Conservation (phyloP, 2,329 filamentous ascomycete genomes). For the Nigrospora osmanthi region DNA sequence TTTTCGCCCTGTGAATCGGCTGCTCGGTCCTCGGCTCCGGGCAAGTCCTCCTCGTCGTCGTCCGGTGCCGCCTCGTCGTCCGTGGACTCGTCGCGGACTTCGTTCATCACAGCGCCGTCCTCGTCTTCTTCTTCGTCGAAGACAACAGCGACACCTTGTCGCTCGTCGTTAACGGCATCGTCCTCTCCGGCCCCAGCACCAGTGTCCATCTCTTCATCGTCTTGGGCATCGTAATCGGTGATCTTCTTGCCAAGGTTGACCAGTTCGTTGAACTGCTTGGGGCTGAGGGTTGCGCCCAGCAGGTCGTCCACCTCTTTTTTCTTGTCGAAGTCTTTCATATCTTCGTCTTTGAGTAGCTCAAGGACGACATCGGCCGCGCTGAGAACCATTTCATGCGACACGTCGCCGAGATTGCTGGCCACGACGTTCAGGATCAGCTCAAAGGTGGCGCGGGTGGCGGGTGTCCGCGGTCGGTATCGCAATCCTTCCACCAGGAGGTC, state of each 20-base stretch:
- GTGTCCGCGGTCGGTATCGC: slow-evolving; percentile 83
- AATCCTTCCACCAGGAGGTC: slow-evolving; percentile 88
- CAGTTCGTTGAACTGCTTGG: slow-evolving; percentile 94
- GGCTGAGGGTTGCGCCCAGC: slow-evolving; percentile 69
- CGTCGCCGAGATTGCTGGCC: slow-evolving; percentile 81
- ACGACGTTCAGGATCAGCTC: slow-evolving; percentile 91
- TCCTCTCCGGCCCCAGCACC: slow-evolving; percentile 55
- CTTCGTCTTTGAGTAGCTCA: slow-evolving; percentile 89
- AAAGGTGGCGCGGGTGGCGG: slow-evolving; percentile 86
- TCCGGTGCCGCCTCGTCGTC: slow-evolving; percentile 68
- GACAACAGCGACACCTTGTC: slow-evolving; percentile 93
- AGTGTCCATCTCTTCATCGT: slow-evolving; percentile 80
- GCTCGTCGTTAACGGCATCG: slow-evolving; percentile 78
- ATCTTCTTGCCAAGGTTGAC: slow-evolving; percentile 98
- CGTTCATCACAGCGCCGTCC: slow-evolving; percentile 67
- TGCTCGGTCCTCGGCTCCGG: slow-evolving; percentile 44
- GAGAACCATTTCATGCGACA: slow-evolving; percentile 81
- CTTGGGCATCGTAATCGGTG: slow-evolving; percentile 94
- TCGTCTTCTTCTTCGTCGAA: slow-evolving; percentile 91
- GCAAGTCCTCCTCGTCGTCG: slow-evolving; percentile 48
- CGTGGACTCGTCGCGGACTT: slow-evolving; percentile 81
- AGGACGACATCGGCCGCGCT: slow-evolving; percentile 90
- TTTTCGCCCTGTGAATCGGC: slow-evolving; percentile 42
- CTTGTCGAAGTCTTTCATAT: slow-evolving; percentile 94
- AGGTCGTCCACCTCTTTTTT: slow-evolving; percentile 97